Conservation (phyloP, 257 asterid species). For the Solanum clarkiae region DNA sequence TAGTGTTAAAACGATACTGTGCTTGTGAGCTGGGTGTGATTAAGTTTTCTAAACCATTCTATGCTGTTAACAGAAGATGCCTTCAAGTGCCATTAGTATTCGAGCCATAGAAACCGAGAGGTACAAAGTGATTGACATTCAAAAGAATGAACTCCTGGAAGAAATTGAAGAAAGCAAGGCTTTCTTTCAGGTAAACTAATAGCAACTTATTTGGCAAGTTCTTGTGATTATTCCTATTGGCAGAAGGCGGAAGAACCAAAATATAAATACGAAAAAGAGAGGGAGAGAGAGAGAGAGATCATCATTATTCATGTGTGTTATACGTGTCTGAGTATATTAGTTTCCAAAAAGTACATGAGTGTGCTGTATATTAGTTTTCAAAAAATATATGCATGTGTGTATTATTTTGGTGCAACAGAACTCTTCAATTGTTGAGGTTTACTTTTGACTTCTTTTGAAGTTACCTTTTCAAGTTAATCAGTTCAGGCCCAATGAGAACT, state of each 20-base stretch:
- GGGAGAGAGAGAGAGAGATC: background rate
- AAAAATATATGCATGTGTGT: background rate
- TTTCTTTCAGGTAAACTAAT: slow-evolving; percentile 69
- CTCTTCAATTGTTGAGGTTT: background rate
- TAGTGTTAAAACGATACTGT: background rate
- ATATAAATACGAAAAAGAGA: background rate
- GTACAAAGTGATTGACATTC: slow-evolving; percentile 65
- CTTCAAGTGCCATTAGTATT: slow-evolving; percentile 51
- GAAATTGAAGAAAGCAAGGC: slow-evolving; percentile 97
- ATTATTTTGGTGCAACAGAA: background rate
- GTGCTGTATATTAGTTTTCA: background rate
- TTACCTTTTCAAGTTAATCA: background rate
- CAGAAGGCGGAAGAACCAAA: background rate
- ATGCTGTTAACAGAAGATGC: slow-evolving; percentile 43
- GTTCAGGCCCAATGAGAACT: background rate
- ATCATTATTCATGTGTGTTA: background rate
- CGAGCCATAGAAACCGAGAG: slow-evolving; percentile 75
- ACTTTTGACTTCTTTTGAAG: background rate
- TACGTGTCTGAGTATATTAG: background rate
- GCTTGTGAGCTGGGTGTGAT: background rate
- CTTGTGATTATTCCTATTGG: background rate
- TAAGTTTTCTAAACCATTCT: background rate
- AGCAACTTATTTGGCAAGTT: background rate
- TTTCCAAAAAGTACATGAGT: background rate
- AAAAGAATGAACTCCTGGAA: slow-evolving; percentile 67